Evolutionary conservation across 768 basidiomycete species (phyloP).

Genomic region (Serendipita sp.): DNA sequence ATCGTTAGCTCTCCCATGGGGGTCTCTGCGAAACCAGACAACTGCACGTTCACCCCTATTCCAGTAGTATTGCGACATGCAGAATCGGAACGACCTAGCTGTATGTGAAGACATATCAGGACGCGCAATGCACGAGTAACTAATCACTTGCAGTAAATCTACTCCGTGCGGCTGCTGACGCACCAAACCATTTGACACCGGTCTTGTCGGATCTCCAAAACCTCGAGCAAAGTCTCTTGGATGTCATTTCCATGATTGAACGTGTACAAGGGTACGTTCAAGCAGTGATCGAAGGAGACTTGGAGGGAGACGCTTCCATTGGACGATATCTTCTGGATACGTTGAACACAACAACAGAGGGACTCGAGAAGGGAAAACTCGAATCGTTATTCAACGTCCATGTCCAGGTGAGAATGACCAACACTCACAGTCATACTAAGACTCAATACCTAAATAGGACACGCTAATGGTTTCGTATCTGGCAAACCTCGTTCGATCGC

Average conservation of each 20-base stretch:
- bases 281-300: slow-evolving; percentile 60
- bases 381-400: slow-evolving; percentile 47
- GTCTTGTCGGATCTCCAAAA: slow-evolving; percentile 51
- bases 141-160: slow-evolving; percentile 49
- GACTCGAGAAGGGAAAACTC: slow-evolving; percentile 38
- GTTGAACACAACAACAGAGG: slow-evolving; percentile 52
- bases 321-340: slow-evolving; percentile 88
- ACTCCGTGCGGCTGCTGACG: slow-evolving; percentile 22
- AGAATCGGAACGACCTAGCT: slow-evolving; percentile 67
- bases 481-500: slow-evolving; percentile 80
- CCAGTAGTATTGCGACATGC: slow-evolving; percentile 74
- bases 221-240: slow-evolving; percentile 54
- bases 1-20: slow-evolving; percentile 65
- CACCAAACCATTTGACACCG: slow-evolving; percentile 13
- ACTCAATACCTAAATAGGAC: slow-evolving; percentile 34
- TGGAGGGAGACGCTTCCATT: slow-evolving; percentile 64
- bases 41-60: slow-evolving; percentile 86
- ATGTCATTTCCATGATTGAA: slow-evolving; percentile 64
- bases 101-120: slow-evolving; percentile 31
- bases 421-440: background rate
- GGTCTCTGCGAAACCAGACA: slow-evolving; percentile 77
- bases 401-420: slow-evolving; percentile 39
- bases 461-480: slow-evolving; percentile 90
- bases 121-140: background rate
- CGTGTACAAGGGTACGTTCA: slow-evolving; percentile 75